Conservation (phyloP, 108 stramenopile species). For the Fistulifera pelliculosa region DNA sequence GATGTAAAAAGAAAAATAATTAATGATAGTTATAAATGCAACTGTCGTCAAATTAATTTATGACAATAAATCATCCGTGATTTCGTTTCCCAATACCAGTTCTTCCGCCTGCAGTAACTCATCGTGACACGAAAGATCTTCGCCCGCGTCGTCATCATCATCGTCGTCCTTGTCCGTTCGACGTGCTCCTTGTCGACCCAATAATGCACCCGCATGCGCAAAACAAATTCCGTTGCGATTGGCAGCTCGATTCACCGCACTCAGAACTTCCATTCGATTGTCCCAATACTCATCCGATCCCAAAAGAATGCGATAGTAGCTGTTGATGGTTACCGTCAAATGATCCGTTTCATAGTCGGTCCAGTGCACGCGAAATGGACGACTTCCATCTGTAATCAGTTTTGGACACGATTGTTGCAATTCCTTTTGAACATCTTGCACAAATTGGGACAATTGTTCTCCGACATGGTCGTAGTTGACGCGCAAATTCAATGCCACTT, state of each 20-base stretch:
- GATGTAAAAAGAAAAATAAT: too few relatives aligned
- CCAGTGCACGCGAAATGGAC: constrained; percentile 50
- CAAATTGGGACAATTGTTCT: constrained; percentile 41
- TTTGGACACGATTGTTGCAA: constrained; percentile 42
- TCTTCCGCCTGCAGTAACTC: too few relatives aligned
- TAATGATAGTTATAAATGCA: too few relatives aligned
- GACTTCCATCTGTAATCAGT: constrained; percentile 45
- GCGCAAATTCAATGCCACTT: constrained; percentile 55
- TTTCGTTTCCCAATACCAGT: too few relatives aligned
- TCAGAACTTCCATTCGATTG: constrained; percentile 33
- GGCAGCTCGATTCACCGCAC: constrained; percentile 45
- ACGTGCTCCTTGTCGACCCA: too few relatives aligned
- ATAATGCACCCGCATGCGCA: neutral
- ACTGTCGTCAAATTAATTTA: too few relatives aligned
- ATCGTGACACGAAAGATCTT: too few relatives aligned
- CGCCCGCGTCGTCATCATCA: too few relatives aligned
- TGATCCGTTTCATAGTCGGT: constrained; percentile 28
- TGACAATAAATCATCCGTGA: too few relatives aligned
- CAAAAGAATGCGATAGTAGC: constrained; percentile 31
- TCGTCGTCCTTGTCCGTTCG: too few relatives aligned
- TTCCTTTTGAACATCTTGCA: constrained; percentile 43
- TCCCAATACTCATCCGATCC: constrained; percentile 35
- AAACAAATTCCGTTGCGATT: constrained; percentile 22
- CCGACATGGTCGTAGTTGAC: constrained; percentile 44
- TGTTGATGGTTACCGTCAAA: constrained; percentile 42